Percentiles rank a stretch among this genome's conserved stretches.
Evolutionary conservation across 768 basidiomycete species (phyloP).

Genomic region (Botryobasidium botryosum): DNA sequence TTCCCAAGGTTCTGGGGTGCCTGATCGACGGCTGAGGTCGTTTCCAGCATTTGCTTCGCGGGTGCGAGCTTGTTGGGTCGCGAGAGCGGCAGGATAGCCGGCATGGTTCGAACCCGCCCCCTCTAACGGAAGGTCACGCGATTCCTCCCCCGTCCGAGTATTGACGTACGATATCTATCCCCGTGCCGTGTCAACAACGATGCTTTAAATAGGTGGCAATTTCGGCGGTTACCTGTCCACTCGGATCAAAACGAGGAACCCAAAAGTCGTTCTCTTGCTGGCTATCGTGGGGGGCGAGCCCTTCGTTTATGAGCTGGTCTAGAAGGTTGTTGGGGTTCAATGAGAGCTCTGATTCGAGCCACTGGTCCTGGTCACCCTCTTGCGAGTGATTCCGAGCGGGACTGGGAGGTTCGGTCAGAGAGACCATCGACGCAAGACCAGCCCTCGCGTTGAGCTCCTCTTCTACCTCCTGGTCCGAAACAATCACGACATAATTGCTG

Average conservation of each 20-base stretch:
- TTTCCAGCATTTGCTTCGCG: too few relatives aligned
- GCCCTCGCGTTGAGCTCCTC: slow-evolving; percentile 28
- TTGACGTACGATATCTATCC: slow-evolving; percentile 87
- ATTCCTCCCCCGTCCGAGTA: slow-evolving; percentile 30
- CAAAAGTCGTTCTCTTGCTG: slow-evolving; percentile 57
- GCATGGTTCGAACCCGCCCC: too few relatives aligned
- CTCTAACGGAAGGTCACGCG: slow-evolving; percentile 9
- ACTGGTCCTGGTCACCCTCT: too few relatives aligned
- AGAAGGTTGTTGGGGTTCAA: too few relatives aligned
- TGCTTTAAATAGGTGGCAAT: background rate
- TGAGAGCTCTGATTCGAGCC: too few relatives aligned
- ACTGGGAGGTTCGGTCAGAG: too few relatives aligned
- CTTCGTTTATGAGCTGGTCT: background rate
- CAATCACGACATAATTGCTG: slow-evolving; percentile 75
- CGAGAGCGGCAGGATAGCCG: too few relatives aligned
- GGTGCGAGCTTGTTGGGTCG: background rate
- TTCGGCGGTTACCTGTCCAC: slow-evolving; percentile 47
- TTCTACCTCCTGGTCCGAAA: slow-evolving; percentile 71
- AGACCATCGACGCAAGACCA: slow-evolving; percentile 21
- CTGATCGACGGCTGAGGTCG: too few relatives aligned
- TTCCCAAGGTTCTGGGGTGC: too few relatives aligned
- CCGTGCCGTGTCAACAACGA: background rate
- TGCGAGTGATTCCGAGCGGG: slow-evolving; percentile 1
- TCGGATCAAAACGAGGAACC: slow-evolving; percentile 70
- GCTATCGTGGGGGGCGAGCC: slow-evolving; percentile 15